Evolutionary conservation across 371 early-diverging fungal species (phyloP).

Genomic region (Dichotomocladium elegans): DNA sequence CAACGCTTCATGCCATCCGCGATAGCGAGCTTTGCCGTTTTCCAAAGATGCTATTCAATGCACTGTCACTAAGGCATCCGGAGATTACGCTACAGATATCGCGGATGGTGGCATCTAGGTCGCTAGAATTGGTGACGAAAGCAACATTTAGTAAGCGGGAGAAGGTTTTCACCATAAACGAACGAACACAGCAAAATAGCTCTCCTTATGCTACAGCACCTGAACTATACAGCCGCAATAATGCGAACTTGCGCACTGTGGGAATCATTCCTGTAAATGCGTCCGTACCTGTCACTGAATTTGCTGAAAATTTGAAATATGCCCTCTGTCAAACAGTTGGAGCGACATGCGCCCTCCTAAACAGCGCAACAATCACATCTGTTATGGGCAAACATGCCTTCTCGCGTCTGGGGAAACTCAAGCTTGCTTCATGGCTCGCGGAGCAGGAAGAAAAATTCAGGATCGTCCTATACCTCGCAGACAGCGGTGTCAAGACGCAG

Average conservation of each 20-base stretch:
- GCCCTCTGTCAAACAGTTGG: constrained; percentile 73
- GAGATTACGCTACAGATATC: constrained; percentile 90
- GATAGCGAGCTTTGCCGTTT: constrained; percentile 95
- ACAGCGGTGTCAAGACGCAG: constrained; percentile 82
- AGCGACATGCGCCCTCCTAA: constrained; percentile 71
- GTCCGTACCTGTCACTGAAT: constrained; percentile 83
- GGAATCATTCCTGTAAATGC: constrained; percentile 86
- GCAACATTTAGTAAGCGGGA: constrained; percentile 11
- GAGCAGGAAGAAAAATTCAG: constrained; percentile 89
- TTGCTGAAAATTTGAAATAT: constrained; percentile 77
- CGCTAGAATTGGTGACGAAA: constrained; percentile 45
- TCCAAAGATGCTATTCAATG: constrained; percentile 91
- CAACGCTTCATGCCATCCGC: constrained; percentile 95
- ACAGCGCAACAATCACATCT: constrained; percentile 73
- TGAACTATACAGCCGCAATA: constrained; percentile 67
- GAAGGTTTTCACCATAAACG: constrained; percentile 1
- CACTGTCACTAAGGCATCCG: constrained; percentile 85
- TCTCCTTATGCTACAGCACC: constrained; percentile 11
- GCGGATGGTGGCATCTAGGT: constrained; percentile 83
- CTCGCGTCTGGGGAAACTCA: constrained; percentile 83
- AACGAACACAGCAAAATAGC: not conserved
- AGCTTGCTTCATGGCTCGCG: constrained; percentile 87
- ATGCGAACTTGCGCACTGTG: constrained; percentile 90
- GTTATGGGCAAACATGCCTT: constrained; percentile 93
- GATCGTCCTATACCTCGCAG: constrained; percentile 91